Evolutionary conservation across 371 early-diverging fungal genomes (phyloP).

Genomic region (Lichtheimia hyalospora): DNA sequence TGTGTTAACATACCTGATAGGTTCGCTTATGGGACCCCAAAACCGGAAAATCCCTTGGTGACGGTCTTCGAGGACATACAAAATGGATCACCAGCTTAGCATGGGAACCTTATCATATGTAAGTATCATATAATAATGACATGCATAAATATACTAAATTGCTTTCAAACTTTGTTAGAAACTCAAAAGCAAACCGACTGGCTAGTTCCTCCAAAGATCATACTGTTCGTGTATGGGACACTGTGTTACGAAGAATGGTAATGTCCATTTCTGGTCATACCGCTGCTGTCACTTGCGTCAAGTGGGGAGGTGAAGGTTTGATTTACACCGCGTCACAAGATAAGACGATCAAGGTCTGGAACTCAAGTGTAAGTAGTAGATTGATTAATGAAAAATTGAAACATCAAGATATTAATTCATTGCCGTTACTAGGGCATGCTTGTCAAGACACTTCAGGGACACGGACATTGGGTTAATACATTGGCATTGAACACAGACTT

Average conservation of each 20-base stretch:
- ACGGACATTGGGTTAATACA: conserved; percentile 92
- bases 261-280: conserved; percentile 90
- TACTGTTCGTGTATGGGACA: conserved; percentile 97
- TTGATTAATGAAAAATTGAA: not conserved
- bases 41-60: conserved; percentile 81
- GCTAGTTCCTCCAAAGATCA: conserved; percentile 95
- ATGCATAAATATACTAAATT: not conserved
- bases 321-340: conserved; percentile 92
- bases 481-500: conserved; percentile 90
- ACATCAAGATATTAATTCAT: too few species aligned
- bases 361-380: conserved; percentile 42
- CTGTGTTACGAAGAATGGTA: conserved; percentile 68
- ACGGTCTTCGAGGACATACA: conserved; percentile 80
- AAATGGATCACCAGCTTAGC: conserved; percentile 88
- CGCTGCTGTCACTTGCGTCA: conserved; percentile 87
- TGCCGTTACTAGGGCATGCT: conserved; percentile 66
- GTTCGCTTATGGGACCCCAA: conserved; percentile 85
- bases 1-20: conserved; percentile 4
- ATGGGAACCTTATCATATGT: conserved; percentile 93
- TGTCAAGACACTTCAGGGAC: conserved; percentile 84
- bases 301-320: conserved; percentile 95
- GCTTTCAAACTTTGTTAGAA: conserved; percentile 27
- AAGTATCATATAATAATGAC: conserved; percentile 12
- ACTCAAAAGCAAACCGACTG: conserved; percentile 75
- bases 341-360: conserved; percentile 94